Evolutionary conservation across 129 eudicot genomes (phyloP), one percentile per base, ranked within the genome.

Genomic region (Centella asiatica): DNA sequence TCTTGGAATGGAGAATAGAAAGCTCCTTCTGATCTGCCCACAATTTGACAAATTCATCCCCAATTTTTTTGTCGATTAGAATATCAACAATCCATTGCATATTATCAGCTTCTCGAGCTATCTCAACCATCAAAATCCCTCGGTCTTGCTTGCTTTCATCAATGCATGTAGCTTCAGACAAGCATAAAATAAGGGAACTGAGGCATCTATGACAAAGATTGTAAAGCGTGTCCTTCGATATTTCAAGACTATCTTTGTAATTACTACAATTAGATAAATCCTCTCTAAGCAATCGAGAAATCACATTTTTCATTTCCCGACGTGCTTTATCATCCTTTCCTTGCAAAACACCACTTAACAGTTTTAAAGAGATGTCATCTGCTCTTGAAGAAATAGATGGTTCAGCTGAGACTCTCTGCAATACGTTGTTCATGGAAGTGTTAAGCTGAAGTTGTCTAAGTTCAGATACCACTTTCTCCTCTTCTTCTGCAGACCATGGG

Each of bases 1-100:
- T 80, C 42, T 84, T 87, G 1, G 90, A 84, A 36, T 90, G 98
- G 66, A 90, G 98, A 26, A 37, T 32, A 0, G 88, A 83, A 17
- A 90, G 90, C n/a, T 90, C 98, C 67, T 81, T 81, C 53, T 87
- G 98, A 23, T 80, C 90, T 1, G 95, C 78, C 98, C 98, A 90
- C 39, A 90, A 44, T 32, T 81, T 77, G 22, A 87, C 95, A 59
- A 90, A 87, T 44, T 82, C 95, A 23, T 87, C 95, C 29, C 82
- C 80, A 37, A 81, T 74, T 45, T 80, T 75, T 54, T 72, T 80
- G 33, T 87, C 84, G 10, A 90, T 76, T 44, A 90, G 66, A 59
- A 90, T 87, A 50, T 82, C 94, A 14, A 84, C 90, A 27, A 90
- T 67, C 98, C 98, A 90, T 72, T 84, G 87, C 61, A 90, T 75